A percentile compares a stretch with the other conserved stretches of the same genome.
phyloP scores from a whole-genome alignment of 2,329 filamentous ascomycete species.

The Rhynchosporium graminicola region DNA sequence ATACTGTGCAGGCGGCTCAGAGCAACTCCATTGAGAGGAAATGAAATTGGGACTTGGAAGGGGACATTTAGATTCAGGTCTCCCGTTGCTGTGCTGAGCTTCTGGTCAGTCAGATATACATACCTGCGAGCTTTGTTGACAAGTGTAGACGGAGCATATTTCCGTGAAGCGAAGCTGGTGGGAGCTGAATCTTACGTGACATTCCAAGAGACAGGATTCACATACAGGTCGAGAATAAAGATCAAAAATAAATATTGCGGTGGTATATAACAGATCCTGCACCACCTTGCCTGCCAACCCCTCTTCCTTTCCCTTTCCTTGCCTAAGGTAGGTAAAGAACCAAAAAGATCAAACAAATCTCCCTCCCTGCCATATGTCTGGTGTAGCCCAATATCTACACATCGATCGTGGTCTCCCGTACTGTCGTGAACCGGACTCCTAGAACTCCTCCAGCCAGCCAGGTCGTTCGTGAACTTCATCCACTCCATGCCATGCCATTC shows the following conservation, averaged over 20 bases:
- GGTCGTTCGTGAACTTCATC: not conserved
- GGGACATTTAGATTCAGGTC: no score
- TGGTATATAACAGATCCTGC: slow-evolving; percentile 19
- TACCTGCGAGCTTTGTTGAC: no score
- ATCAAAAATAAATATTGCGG: not conserved
- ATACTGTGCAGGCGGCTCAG: not conserved
- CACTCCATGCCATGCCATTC: not conserved
- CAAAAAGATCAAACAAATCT: not conserved
- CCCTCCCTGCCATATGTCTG: not conserved
- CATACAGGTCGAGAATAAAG: not conserved
- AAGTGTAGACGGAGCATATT: no score
- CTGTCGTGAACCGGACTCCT: not conserved
- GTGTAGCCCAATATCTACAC: not conserved
- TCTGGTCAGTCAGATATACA: no score
- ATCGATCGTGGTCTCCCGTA: not conserved
- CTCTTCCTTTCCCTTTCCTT: not conserved
- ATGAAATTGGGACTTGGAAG: no score
- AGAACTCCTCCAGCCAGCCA: slow-evolving; percentile 18
- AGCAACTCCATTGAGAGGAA: no score
- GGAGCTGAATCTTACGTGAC: not conserved
- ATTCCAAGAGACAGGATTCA: not conserved
- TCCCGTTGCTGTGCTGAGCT: no score
- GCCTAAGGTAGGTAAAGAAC: no score
- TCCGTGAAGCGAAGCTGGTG: not conserved
- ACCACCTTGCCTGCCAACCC: not conserved